Percentiles rank a stretch among this genome's conserved stretches.
Evolutionary conservation across 768 basidiomycete genomes (phyloP).

Genomic region (Omphalotus guepiniiformis): DNA sequence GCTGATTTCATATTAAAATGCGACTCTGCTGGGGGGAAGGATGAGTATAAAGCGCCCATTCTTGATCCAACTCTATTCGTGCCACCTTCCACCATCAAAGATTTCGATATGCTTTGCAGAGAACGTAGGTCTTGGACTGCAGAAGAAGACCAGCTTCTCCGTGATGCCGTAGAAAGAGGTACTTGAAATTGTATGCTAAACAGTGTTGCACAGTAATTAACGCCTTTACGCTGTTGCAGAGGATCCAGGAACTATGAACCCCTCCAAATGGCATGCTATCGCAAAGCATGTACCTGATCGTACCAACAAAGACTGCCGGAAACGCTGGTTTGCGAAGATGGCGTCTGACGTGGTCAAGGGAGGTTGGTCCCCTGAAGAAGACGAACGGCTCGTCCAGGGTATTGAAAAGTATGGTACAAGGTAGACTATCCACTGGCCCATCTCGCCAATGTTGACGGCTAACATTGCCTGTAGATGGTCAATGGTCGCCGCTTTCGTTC

Average conservation of each 20-base stretch:
- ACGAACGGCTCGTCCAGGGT: slow-evolving; percentile 51
- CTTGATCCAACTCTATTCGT: no score
- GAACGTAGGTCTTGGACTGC: slow-evolving; percentile 50
- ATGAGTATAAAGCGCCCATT: no score
- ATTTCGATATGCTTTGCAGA: slow-evolving; percentile 15
- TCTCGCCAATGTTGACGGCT: neutral
- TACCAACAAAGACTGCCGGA: slow-evolving; percentile 28
- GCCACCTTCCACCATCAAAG: no score
- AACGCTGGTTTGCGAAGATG: slow-evolving; percentile 45
- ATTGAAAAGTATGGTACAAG: slow-evolving; percentile 55
- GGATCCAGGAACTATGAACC: slow-evolving; percentile 11
- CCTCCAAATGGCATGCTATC: slow-evolving; percentile 15
- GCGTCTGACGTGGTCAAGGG: slow-evolving; percentile 59
- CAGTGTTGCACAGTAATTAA: slow-evolving; percentile 6
- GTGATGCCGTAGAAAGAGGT: slow-evolving; percentile 49
- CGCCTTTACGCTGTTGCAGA: slow-evolving; percentile 13
- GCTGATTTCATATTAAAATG: no score
- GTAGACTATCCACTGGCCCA: slow-evolving; percentile 21
- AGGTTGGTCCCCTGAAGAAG: slow-evolving; percentile 59
- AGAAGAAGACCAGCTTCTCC: slow-evolving; percentile 49
- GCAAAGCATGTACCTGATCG: slow-evolving; percentile 21
- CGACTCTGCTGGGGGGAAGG: no score
- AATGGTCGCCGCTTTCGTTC: slow-evolving; percentile 52
- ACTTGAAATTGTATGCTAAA: slow-evolving; percentile 7
- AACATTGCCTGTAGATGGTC: slow-evolving; percentile 40